phyloP scores from a whole-genome alignment of 495 filamentous ascomycete species.

The Pseudotulostoma volvatum region DNA sequence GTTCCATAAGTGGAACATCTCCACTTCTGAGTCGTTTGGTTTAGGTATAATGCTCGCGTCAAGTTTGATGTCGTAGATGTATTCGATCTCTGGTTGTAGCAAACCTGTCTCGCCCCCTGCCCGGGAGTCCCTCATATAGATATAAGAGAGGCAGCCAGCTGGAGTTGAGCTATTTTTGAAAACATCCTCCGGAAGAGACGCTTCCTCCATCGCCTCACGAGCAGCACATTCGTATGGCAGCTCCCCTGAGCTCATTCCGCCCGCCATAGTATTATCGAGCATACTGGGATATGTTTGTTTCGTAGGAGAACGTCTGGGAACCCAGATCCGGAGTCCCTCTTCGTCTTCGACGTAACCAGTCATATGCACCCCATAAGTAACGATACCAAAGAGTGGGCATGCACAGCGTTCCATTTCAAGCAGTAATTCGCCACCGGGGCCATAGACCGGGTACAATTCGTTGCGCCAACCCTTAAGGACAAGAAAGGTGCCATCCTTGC shows the following conservation, averaged over 20 bases:
- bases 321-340: slow-evolving; percentile 64
- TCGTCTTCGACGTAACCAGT: slow-evolving; percentile 52
- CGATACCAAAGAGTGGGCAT: too few species aligned
- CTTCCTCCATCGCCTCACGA: slow-evolving; percentile 73
- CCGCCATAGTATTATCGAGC: slow-evolving; percentile 86
- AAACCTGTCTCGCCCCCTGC: slow-evolving; percentile 78
- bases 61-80: too few species aligned
- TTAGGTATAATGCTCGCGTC: too few species aligned
- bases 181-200: too few species aligned
- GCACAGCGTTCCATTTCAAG: too few species aligned
- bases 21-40: slow-evolving; percentile 78
- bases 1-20: slow-evolving; percentile 61
- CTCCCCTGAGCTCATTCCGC: slow-evolving; percentile 74
- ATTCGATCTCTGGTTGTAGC: slow-evolving; percentile 82
- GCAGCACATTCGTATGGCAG: slow-evolving; percentile 61
- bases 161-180: too few species aligned
- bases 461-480: too few species aligned
- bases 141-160: too few species aligned
- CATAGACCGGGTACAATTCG: slow-evolving; percentile 79
- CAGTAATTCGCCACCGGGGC: slow-evolving; percentile 39
- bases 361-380: too few species aligned
- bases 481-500: slow-evolving; percentile 55
- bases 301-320: slow-evolving; percentile 52
- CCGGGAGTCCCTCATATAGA: slow-evolving; percentile 54
- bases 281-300: slow-evolving; percentile 80